phyloP scores from a whole-genome alignment of 805 yeast species.

The Saturnispora galanensis region DNA sequence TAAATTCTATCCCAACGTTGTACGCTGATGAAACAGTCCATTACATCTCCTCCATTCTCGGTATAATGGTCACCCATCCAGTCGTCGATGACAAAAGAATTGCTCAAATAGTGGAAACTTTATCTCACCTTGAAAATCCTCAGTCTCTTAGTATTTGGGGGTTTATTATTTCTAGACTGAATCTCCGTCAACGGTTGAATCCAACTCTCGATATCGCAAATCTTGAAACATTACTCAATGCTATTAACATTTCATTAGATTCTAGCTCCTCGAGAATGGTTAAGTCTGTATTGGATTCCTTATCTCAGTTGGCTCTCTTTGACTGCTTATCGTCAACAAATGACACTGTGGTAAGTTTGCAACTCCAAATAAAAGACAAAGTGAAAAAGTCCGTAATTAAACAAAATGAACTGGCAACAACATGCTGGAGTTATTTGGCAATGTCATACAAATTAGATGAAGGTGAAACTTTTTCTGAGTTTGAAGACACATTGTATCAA shows the following conservation, averaged over 20 bases:
- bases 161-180: slow-evolving; percentile 38
- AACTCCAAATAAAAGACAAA: slow-evolving; percentile 20
- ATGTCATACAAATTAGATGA: slow-evolving; percentile 22
- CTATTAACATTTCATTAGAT: slow-evolving; percentile 13
- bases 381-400: slow-evolving; percentile 37
- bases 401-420: slow-evolving; percentile 42
- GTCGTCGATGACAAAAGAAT: slow-evolving; percentile 12
- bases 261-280: slow-evolving; percentile 17
- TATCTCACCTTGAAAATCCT: slow-evolving; percentile 4
- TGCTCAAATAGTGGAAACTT: not conserved
- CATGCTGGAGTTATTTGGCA: slow-evolving; percentile 47
- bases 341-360: slow-evolving; percentile 15
- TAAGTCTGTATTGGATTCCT: slow-evolving; percentile 27
- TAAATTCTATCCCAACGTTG: not conserved
- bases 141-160: slow-evolving; percentile 28
- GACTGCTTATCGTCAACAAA: slow-evolving; percentile 29
- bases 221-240: slow-evolving; percentile 18
- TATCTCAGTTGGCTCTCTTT: slow-evolving; percentile 36
- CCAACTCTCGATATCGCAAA: slow-evolving; percentile 12
- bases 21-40: slow-evolving; percentile 18
- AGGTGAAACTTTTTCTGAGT: slow-evolving; percentile 14
- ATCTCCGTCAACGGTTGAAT: slow-evolving; percentile 24
- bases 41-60: slow-evolving; percentile 20
- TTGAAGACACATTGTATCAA: slow-evolving; percentile 41
- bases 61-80: slow-evolving; percentile 31